Base-by-base conservation (phyloP, 345 rosid genomes). In the Draba incana region DNA sequence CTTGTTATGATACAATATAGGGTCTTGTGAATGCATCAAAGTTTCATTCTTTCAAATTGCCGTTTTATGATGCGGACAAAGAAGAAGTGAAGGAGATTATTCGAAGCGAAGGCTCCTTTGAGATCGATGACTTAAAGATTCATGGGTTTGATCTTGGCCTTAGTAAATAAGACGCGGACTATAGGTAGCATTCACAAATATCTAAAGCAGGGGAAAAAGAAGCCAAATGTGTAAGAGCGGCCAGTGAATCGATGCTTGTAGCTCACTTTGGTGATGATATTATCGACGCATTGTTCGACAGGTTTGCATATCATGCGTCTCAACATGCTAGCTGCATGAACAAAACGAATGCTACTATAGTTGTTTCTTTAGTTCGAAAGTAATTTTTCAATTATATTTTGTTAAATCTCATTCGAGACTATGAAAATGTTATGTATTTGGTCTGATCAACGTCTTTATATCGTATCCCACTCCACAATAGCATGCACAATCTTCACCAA, bases 151-250 rank as follows among this genome's bases (percentile, higher is more conserved):
- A 54, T 54, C 30, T 66, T 53, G 42, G 62, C 5, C 41, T 27
- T 12, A n/a, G 52, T 44, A 54, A 53, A 30, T 2, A 53, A 4
- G 39, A 39, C 3, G 50, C 41, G 39, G 42, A 64, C 16, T 12
- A 9, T 39, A 64, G 5, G 37, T 37, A 24, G 10, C 25, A 51
- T 1, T 4, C 41, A 66, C 2, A 39, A 27, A 66, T 16, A 53
- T 10, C 8, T 41, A 76, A 78, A 9, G 75, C 57, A 3, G 86
- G 77, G 30, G 54, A 81, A 38, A 72, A 60, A 15, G 78, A 79
- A 30, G 84, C 82, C 0, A 61, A 20, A 27, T 76, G 75, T 71
- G 67, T 84, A 15, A 84, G 91, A 66, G 86, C 91, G 1, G 86
- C 74, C 50, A 66, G 74, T 1, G 91, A 86, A 64, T 79, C 91